Evolutionary conservation across 345 rosid genomes (phyloP).

Genomic region (Eucalyptus rudis): DNA sequence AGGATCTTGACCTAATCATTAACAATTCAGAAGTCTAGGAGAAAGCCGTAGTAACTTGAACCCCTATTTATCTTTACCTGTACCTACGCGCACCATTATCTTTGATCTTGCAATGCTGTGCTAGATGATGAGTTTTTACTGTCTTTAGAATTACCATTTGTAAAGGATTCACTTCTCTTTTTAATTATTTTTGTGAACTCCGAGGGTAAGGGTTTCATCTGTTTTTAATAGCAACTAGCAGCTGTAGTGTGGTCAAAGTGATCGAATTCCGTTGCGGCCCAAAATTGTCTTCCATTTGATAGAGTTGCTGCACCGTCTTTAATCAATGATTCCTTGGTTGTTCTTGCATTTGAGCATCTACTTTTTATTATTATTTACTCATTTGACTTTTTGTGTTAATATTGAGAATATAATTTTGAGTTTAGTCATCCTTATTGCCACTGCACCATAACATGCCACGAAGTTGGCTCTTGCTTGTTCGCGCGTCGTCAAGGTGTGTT

Average conservation of each 20-base stretch:
- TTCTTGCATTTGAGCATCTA: neutral
- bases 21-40: neutral
- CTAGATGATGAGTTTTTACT: neutral
- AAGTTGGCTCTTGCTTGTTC: neutral
- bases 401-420: neutral
- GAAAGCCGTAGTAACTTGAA: neutral
- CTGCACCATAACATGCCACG: neutral
- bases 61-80: neutral
- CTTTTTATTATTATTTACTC: neutral
- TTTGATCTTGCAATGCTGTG: neutral
- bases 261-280: neutral
- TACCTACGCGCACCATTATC: neutral
- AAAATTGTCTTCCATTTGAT: neutral
- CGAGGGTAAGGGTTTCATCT: neutral
- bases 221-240: neutral
- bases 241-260: neutral
- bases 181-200: neutral
- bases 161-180: neutral
- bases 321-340: neutral
- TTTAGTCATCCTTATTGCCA: neutral
- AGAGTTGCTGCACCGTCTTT: neutral
- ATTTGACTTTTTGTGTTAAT: neutral
- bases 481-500: too few relatives aligned
- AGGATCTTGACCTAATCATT: conserved; percentile 13
- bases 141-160: neutral